A percentile compares a stretch with the other conserved stretches of the same genome.
These are phyloP conservation scores for Pseudonectria buxi DNA, from an alignment of 2,329 filamentous ascomycete genomes.

Conservation along the genomic window DNA sequence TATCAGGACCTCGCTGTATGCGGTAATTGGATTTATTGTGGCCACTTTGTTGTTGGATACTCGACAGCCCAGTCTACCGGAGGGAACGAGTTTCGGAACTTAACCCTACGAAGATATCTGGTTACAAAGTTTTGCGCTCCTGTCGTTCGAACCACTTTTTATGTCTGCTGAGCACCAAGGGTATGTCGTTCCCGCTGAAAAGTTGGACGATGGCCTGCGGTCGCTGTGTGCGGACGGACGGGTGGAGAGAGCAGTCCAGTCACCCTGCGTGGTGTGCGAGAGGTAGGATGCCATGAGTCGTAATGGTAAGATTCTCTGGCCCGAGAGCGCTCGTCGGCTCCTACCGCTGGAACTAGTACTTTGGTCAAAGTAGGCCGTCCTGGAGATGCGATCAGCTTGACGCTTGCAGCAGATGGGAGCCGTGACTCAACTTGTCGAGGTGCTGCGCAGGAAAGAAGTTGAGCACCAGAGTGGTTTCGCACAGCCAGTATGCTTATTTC, in stretches of 20 bases:
- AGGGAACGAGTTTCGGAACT: conserved; percentile 74
- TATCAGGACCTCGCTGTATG: conserved; percentile 44
- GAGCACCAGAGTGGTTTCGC: conserved; percentile 40
- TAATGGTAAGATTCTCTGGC: conserved; percentile 66
- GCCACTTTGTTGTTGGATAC: conserved; percentile 29
- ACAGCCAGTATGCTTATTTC: conserved; percentile 41
- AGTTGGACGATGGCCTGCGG: conserved; percentile 34
- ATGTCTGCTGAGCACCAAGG: conserved; percentile 34
- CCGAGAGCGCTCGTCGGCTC: conserved; percentile 70
- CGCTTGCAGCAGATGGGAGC: conserved; percentile 13
- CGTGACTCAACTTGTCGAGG: conserved; percentile 15
- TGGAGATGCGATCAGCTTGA: conserved; percentile 26
- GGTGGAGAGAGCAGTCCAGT: conserved; percentile 50
- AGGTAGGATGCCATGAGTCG: conserved; percentile 65
- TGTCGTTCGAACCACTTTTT: conserved; percentile 66
- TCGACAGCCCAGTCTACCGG: conserved; percentile 35
- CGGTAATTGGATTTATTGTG: conserved; percentile 40
- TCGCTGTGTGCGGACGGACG: conserved; percentile 36
- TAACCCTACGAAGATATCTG: conserved; percentile 87
- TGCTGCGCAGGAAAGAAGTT: conserved; percentile 27
- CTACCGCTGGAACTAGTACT: conserved; percentile 56
- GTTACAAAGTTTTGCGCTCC: conserved; percentile 65
- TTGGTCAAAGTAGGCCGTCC: conserved; percentile 40
- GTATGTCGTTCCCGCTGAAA: conserved; percentile 41
- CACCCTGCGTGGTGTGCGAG: conserved; percentile 45